Evolutionary conservation across 2,329 filamentous ascomycete genomes (phyloP).

Genomic region (Fusarium napiforme): DNA sequence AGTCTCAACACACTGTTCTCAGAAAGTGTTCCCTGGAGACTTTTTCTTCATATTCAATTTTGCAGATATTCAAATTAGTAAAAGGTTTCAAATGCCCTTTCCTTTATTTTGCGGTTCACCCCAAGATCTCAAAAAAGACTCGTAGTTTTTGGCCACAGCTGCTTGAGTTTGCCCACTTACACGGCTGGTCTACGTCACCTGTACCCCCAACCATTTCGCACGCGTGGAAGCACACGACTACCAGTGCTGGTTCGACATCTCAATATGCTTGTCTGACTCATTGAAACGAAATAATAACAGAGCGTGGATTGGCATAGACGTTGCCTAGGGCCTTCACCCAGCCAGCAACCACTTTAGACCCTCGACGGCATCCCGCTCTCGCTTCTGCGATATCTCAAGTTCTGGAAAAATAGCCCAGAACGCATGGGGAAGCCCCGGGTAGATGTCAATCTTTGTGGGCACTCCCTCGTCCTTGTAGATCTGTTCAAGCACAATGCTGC

Average conservation of each 20-base stretch:
- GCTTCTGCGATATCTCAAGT: constrained; percentile 35
- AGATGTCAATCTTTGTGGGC: constrained; percentile 43
- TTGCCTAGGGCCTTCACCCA: background rate
- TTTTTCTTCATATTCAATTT: background rate
- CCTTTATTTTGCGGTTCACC: background rate
- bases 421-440: constrained; percentile 46
- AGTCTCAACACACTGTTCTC: background rate
- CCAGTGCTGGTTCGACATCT: background rate
- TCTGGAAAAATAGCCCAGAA: constrained; percentile 46
- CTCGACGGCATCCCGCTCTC: constrained; percentile 32
- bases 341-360: constrained; percentile 42
- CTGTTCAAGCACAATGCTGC: constrained; percentile 45
- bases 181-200: constrained; percentile 33
- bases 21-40: background rate
- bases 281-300: background rate
- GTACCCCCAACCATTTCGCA: background rate
- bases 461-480: constrained; percentile 45
- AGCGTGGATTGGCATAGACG: background rate
- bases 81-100: too few relatives aligned
- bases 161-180: constrained; percentile 21
- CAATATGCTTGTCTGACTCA: background rate
- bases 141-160: background rate
- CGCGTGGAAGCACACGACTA: background rate
- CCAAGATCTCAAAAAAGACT: background rate
- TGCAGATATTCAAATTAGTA: background rate